These are phyloP conservation scores for Thamnidium elegans DNA, from an alignment of 192 early-diverging fungal genomes.

Conservation along the genomic window DNA sequence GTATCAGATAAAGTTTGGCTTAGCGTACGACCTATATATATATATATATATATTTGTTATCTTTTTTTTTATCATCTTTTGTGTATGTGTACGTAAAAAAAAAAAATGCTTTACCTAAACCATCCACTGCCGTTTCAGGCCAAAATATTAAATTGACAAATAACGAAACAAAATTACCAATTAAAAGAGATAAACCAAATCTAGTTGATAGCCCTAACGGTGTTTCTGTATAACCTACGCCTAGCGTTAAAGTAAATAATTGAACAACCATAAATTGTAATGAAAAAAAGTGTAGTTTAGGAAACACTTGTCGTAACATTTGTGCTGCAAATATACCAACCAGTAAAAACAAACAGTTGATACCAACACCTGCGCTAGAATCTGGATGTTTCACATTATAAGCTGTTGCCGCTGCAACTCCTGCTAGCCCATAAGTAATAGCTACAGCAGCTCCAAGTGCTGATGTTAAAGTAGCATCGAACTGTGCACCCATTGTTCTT, in stretches of 20 bases:
- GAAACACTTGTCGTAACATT: constrained; percentile 34
- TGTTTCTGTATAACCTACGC: constrained; percentile 6
- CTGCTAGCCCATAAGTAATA: constrained; percentile 35
- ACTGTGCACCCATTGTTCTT: constrained; percentile 47
- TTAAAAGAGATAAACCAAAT: constrained; percentile 39
- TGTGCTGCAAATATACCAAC: constrained; percentile 43
- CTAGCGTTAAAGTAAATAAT: constrained; percentile 39
- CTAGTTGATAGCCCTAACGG: constrained; percentile 14
- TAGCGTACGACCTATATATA: constrained; percentile 20
- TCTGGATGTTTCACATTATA: constrained; percentile 30
- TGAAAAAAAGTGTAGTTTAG: constrained; percentile 43
- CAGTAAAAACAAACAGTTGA: constrained; percentile 42
- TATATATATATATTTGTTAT: neutral
- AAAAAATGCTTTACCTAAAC: constrained; percentile 34
- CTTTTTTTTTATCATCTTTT: too few species aligned
- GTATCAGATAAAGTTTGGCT: constrained; percentile 30
- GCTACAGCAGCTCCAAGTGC: constrained; percentile 37
- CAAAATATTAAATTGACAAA: constrained; percentile 42
- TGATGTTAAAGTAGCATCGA: constrained; percentile 46
- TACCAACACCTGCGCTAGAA: constrained; percentile 32
- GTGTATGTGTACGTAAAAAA: neutral
- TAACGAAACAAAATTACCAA: constrained; percentile 41
- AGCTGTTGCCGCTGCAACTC: constrained; percentile 25
- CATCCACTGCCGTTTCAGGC: constrained; percentile 54
- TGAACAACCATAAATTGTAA: constrained; percentile 45